These are phyloP conservation scores for Austroboletus festivus DNA, from an alignment of 768 basidiomycete genomes.

Conservation along the genomic window DNA sequence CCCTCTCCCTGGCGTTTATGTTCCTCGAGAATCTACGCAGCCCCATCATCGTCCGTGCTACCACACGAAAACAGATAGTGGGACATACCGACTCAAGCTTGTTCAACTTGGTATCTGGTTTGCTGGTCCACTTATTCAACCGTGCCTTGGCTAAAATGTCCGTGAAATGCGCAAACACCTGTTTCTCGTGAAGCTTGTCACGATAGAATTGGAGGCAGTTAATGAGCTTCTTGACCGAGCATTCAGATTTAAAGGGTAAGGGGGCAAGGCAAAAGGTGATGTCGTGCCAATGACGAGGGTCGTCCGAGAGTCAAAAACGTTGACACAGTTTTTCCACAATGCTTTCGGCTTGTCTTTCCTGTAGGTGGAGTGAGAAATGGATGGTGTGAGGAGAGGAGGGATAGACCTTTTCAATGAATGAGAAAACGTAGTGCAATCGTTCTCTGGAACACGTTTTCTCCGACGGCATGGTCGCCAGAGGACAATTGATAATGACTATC, in stretches of 20 bases:
- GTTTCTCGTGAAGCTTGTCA: slow-evolving; percentile 90
- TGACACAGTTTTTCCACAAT: slow-evolving; percentile 98
- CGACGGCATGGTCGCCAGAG: slow-evolving; percentile 88
- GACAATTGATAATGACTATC: slow-evolving; percentile 88
- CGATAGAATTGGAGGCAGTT: slow-evolving; percentile 91
- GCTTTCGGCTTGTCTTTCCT: slow-evolving; percentile 98
- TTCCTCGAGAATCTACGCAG: too few species aligned
- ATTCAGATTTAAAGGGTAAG: slow-evolving; percentile 95
- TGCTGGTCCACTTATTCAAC: slow-evolving; percentile 87
- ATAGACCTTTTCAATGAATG: slow-evolving; percentile 91
- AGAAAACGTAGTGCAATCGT: slow-evolving; percentile 95
- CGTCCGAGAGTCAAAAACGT: slow-evolving; percentile 84
- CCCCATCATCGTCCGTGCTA: too few species aligned
- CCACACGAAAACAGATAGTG: too few species aligned
- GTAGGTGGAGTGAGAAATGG: background rate
- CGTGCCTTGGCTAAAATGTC: slow-evolving; percentile 93
- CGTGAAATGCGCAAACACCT: slow-evolving; percentile 75
- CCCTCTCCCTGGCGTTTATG: too few species aligned
- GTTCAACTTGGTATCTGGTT: slow-evolving; percentile 89
- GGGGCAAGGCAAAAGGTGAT: slow-evolving; percentile 94
- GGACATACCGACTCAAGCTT: slow-evolving; percentile 80
- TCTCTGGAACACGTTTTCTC: slow-evolving; percentile 87
- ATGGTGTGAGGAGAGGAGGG: background rate
- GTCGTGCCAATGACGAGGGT: slow-evolving; percentile 94
- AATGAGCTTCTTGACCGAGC: slow-evolving; percentile 93